Evolutionary conservation across 202 grass and related monocot species (phyloP), one percentile per base, ranked within the genome.

Genomic region (Dendrocalamus latiflorus): DNA sequence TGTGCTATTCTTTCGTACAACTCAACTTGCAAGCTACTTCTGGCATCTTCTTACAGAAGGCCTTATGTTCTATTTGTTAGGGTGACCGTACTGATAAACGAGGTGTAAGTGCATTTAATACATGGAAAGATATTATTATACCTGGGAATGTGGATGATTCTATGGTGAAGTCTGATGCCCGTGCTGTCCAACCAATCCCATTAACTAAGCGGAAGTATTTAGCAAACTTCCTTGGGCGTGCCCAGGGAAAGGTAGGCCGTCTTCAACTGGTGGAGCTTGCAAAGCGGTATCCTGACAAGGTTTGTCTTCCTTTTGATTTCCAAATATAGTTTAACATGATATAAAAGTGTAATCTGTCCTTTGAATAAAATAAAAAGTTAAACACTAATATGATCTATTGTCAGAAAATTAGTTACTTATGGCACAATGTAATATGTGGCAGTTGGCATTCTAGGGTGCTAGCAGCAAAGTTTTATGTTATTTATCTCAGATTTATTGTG

Each of bases 271-370:
- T 95, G 26, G 81, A 93, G 57, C 87, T 98, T 68, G 93, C 95
- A 51, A 98, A 98, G 81, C 93, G 92, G 66, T 95, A 91, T 84
- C 93, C 93, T 83, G 83, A 93, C 77, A 98, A 98, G 92, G 93
- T 98, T 48, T 73, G 78, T 9, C 28, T 84, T 81, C 42, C 30
- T 45, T 84, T 68, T 79, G 14, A 63, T 87, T 68, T 83, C 42
- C 17, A 78, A 62, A 73, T 80, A 55, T 6, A 68, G 10, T 69
- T 64, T 37, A 30, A 53, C 58, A 63, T 49, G 60, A 4, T 67
- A 73, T 64, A 44, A 55, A 21, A 33, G 17, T 50, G 59, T 26
- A 26, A 56, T 10, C n/a, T 10, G 54, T 70, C 36, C 16, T 18
- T 60, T 53, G 16, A 22, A 63, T 69, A 57, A 43, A 47, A 57